Conservation (phyloP, 208 protist species). For the Trichomonas gallinae region DNA sequence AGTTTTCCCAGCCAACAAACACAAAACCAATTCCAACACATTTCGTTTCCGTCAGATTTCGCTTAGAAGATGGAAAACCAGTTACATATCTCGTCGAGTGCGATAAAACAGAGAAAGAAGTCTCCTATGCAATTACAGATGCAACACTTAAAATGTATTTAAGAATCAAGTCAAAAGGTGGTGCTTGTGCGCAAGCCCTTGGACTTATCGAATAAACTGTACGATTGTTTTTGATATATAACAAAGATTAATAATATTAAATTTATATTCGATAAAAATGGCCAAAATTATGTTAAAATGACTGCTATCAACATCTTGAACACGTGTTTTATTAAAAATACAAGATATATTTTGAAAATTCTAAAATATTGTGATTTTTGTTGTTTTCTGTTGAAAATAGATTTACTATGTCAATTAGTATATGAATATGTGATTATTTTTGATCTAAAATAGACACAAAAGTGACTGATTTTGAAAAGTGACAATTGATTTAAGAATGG, state of each 20-base stretch:
- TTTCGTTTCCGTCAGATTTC: neutral
- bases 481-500: neutral
- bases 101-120: neutral
- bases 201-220: neutral
- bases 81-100: slow-evolving; percentile 11
- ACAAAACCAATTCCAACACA: slow-evolving; percentile 13
- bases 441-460: neutral
- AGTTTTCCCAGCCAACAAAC: slow-evolving; percentile 18
- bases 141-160: neutral
- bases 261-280: too few relatives aligned
- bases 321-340: too few relatives aligned
- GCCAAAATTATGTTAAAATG: too few relatives aligned
- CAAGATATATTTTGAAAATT: too few relatives aligned
- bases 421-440: too few relatives aligned
- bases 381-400: too few relatives aligned
- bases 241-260: neutral
- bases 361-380: too few relatives aligned
- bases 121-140: neutral
- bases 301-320: too few relatives aligned
- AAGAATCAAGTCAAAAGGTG: neutral
- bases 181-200: neutral
- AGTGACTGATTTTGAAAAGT: neutral
- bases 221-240: neutral
- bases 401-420: too few relatives aligned
- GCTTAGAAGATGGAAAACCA: neutral